phyloP scores from a whole-genome alignment of 148 eudicot species.

The Rhododendron ovatum region DNA sequence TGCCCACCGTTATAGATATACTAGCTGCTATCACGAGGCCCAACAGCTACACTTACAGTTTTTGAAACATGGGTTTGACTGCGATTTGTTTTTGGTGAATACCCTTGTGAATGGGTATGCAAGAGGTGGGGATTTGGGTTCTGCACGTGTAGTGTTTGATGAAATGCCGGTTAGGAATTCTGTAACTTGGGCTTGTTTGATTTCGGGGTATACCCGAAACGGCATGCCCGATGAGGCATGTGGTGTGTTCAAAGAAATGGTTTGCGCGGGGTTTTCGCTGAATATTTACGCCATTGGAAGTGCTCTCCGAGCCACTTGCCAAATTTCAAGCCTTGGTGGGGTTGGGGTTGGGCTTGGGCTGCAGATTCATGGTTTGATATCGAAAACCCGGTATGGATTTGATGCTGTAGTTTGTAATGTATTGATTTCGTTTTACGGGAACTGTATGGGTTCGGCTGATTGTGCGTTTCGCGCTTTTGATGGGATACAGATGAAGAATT shows the following conservation, averaged over 20 bases:
- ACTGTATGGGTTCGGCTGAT: slow-evolving; percentile 32
- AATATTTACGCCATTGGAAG: slow-evolving; percentile 64
- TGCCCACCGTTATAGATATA: slow-evolving; percentile 28
- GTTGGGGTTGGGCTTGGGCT: slow-evolving; percentile 41
- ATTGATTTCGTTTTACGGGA: slow-evolving; percentile 74
- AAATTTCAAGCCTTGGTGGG: slow-evolving; percentile 36
- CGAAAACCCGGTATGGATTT: slow-evolving; percentile 38
- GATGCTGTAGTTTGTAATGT: slow-evolving; percentile 61
- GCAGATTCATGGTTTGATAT: slow-evolving; percentile 70
- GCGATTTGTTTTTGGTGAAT: slow-evolving; percentile 57
- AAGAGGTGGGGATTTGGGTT: slow-evolving; percentile 39
- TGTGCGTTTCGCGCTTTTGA: slow-evolving; percentile 49
- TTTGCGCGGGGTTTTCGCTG: slow-evolving; percentile 38
- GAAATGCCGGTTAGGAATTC: slow-evolving; percentile 22
- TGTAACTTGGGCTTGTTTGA: slow-evolving; percentile 80
- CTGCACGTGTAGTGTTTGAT: slow-evolving; percentile 56
- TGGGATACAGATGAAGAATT: slow-evolving; percentile 38
- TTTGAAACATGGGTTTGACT: slow-evolving; percentile 50
- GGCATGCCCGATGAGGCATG: slow-evolving; percentile 45
- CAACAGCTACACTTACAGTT: slow-evolving; percentile 49
- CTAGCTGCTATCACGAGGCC: slow-evolving; percentile 34
- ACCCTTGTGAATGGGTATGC: slow-evolving; percentile 50
- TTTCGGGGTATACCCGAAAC: slow-evolving; percentile 62
- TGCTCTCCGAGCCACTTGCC: slow-evolving; percentile 57
- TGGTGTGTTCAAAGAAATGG: slow-evolving; percentile 40